phyloP scores from a whole-genome alignment of 768 basidiomycete species.

The Boletellus sp. region DNA sequence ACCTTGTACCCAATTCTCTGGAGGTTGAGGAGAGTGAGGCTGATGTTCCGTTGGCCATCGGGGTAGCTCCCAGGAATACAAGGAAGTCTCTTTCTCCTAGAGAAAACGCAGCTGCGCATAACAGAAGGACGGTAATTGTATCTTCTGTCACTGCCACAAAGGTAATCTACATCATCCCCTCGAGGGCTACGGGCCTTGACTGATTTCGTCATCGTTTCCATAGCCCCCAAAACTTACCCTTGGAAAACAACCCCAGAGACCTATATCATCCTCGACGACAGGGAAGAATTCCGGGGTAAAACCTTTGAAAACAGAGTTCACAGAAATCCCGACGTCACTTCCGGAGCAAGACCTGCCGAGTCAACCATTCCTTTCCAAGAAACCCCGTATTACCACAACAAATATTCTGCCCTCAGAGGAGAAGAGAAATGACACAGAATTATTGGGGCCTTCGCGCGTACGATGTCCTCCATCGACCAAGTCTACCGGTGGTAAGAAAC shows the following conservation, averaged over 20 bases:
- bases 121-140: constrained; percentile 4
- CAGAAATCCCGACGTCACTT: constrained; percentile 55
- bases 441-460: constrained; percentile 4
- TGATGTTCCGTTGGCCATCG: constrained; percentile 43
- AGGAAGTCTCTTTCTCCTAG: constrained; percentile 3
- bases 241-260: constrained; percentile 10
- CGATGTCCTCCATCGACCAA: constrained; percentile 4
- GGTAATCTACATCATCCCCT: constrained; percentile 11
- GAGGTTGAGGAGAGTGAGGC: constrained; percentile 32
- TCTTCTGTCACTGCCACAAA: constrained; percentile 8
- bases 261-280: constrained; percentile 5
- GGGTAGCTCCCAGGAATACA: constrained; percentile 18
- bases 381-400: constrained; percentile 4
- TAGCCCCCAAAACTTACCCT: constrained; percentile 1
- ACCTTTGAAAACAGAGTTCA: constrained; percentile 25
- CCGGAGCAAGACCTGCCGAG: constrained; percentile 47
- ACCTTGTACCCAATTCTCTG: constrained; percentile 28
- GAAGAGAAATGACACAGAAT: not conserved
- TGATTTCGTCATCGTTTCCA: not conserved
- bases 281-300: constrained; percentile 11
- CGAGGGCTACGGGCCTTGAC: not conserved
- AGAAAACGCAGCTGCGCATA: constrained; percentile 1
- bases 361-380: constrained; percentile 7
- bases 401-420: constrained; percentile 7
- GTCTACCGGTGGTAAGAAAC: constrained; percentile 19